phyloP scores from a whole-genome alignment of 2,329 filamentous ascomycete species.

The Dactylellina drechsleri region DNA sequence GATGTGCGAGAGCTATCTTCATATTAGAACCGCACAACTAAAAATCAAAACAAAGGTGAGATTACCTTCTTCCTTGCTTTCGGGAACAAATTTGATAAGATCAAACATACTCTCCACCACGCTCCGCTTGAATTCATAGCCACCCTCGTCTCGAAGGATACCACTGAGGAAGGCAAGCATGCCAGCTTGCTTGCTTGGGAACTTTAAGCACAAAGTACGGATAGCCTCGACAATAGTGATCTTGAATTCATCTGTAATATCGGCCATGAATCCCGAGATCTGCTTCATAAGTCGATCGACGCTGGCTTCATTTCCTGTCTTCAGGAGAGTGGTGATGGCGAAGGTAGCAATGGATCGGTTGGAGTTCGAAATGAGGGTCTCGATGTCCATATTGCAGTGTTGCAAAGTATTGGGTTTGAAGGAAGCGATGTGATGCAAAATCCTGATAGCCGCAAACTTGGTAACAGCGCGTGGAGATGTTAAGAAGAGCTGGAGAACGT shows the following conservation, averaged over 20 bases:
- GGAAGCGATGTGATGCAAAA: slow-evolving; percentile 93
- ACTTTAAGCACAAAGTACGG: slow-evolving; percentile 94
- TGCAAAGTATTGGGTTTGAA: slow-evolving; percentile 95
- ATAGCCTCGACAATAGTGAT: slow-evolving; percentile 99
- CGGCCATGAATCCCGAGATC: slow-evolving; percentile 97
- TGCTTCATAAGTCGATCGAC: slow-evolving; percentile 99
- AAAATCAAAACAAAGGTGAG: slow-evolving; percentile 7
- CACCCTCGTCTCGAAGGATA: slow-evolving; percentile 95
- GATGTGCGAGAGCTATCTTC: slow-evolving; percentile 78
- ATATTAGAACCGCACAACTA: slow-evolving; percentile 56
- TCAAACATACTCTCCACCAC: slow-evolving; percentile 99
- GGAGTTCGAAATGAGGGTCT: slow-evolving; percentile 93
- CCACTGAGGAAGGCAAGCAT: slow-evolving; percentile 98
- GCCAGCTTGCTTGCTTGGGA: slow-evolving; percentile 95
- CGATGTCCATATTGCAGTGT: slow-evolving; percentile 95
- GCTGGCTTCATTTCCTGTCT: slow-evolving; percentile 97
- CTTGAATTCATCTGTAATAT: slow-evolving; percentile 99
- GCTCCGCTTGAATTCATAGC: slow-evolving; percentile 96
- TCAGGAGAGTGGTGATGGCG: slow-evolving; percentile 95
- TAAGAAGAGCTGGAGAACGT: slow-evolving; percentile 94
- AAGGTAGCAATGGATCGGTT: slow-evolving; percentile 98
- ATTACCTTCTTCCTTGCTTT: slow-evolving; percentile 74
- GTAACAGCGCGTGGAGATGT: slow-evolving; percentile 94
- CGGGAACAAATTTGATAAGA: slow-evolving; percentile 97
- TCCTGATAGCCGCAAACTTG: slow-evolving; percentile 96